A percentile compares a stretch with the other conserved stretches of the same genome.
These are phyloP conservation scores for Pittosporum tobira DNA, from an alignment of 129 eudicot species.

Conservation along the genomic window DNA sequence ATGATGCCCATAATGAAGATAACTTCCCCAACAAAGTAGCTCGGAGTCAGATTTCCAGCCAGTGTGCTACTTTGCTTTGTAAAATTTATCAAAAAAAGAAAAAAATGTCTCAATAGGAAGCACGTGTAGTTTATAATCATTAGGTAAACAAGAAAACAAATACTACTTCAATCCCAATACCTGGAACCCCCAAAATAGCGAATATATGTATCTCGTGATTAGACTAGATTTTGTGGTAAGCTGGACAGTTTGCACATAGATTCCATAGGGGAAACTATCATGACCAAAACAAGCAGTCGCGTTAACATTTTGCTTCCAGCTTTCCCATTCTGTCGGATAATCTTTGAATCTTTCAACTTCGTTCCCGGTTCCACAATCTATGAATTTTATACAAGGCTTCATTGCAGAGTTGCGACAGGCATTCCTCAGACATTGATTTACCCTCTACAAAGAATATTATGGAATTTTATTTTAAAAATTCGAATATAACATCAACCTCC, in stretches of 20 bases:
- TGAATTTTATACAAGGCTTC: slow-evolving; percentile 27
- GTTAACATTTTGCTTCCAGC: slow-evolving; percentile 33
- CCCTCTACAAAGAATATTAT: slow-evolving; percentile 44
- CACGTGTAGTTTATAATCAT: not conserved
- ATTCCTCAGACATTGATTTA: slow-evolving; percentile 76
- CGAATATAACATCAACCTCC: no score
- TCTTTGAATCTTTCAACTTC: not conserved
- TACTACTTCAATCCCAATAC: no score
- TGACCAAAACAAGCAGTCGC: slow-evolving; percentile 44
- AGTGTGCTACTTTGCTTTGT: slow-evolving; percentile 82
- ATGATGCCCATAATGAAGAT: slow-evolving; percentile 67
- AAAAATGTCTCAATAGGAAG: slow-evolving; percentile 1
- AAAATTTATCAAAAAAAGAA: slow-evolving; percentile 15
- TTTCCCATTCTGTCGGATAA: slow-evolving; percentile 16
- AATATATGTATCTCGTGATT: slow-evolving; percentile 61
- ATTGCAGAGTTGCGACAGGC: slow-evolving; percentile 36
- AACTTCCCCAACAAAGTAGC: slow-evolving; percentile 75
- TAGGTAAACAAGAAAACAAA: no score
- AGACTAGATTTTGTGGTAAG: slow-evolving; percentile 37
- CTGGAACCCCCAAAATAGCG: slow-evolving; percentile 96
- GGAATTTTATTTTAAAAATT: not conserved
- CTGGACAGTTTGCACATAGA: slow-evolving; percentile 48
- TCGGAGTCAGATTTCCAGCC: slow-evolving; percentile 81
- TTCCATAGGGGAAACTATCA: slow-evolving; percentile 55
- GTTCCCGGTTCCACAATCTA: slow-evolving; percentile 62